phyloP scores from a whole-genome alignment of 805 yeast species.

The Saturnispora sekii region DNA sequence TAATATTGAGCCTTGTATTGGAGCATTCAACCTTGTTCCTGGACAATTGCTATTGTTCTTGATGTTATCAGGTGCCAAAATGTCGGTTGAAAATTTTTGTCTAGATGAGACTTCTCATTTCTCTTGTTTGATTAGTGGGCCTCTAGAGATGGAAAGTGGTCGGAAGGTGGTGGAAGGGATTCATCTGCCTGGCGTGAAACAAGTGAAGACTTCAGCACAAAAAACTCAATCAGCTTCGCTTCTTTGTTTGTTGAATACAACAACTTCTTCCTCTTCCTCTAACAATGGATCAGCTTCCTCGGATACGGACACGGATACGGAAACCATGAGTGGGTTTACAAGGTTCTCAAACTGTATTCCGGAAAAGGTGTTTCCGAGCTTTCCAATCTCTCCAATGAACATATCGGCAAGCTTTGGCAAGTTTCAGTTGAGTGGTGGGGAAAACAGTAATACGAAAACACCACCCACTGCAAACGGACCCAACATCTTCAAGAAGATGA shows the following conservation, averaged over 20 bases:
- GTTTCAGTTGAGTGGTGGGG: no score
- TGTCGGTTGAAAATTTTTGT: no score
- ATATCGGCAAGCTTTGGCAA: no score
- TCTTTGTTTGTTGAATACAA: constrained; percentile 2
- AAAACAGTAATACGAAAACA: not conserved
- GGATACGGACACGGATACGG: not conserved
- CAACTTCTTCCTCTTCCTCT: constrained; percentile 3
- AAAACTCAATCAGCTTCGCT: constrained; percentile 10
- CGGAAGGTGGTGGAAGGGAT: no score
- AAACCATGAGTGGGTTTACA: not conserved
- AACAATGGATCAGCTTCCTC: not conserved
- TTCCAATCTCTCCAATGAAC: not conserved
- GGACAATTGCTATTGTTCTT: no score
- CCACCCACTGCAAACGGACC: constrained; percentile 1
- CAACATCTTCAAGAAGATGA: constrained; percentile 24
- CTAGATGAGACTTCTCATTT: no score
- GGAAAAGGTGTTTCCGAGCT: not conserved
- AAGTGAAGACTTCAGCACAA: not conserved
- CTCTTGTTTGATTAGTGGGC: no score
- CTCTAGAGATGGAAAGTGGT: no score
- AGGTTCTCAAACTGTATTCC: not conserved
- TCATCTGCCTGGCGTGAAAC: no score
- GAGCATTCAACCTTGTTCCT: no score
- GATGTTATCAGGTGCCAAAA: no score
- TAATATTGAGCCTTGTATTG: no score